Evolutionary conservation across 179 eudicot species (phyloP).

Genomic region (Sideroxylon spinosum): DNA sequence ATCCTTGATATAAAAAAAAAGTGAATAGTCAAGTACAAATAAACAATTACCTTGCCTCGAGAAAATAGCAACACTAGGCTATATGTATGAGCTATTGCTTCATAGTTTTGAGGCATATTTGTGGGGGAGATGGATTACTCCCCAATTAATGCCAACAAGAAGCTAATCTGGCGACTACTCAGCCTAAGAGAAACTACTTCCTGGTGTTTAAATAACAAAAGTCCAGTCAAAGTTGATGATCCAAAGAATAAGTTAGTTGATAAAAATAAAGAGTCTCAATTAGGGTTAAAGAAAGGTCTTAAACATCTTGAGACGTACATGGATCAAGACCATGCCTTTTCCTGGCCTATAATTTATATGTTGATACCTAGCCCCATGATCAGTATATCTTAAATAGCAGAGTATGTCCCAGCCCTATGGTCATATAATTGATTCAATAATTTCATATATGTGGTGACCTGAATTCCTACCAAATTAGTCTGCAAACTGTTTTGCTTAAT

Average conservation of each 20-base stretch:
- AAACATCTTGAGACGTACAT: background rate
- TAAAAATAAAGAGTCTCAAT: background rate
- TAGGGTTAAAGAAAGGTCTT: background rate
- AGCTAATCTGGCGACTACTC: conserved; percentile 80
- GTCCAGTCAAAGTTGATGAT: conserved; percentile 15
- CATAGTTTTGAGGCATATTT: conserved; percentile 76
- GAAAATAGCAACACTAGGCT: conserved; percentile 71
- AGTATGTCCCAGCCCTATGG: conserved; percentile 1
- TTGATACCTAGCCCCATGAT: background rate
- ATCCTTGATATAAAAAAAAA: background rate
- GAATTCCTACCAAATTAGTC: background rate
- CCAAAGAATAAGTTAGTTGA: conserved; percentile 1
- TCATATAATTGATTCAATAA: background rate
- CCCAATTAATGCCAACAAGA: conserved; percentile 90
- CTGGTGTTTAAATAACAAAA: conserved; percentile 33
- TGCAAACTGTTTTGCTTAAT: background rate
- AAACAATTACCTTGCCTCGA: conserved; percentile 56
- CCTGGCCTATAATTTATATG: conserved; percentile 4
- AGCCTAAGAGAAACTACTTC: conserved; percentile 72
- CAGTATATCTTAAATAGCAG: too few relatives aligned
- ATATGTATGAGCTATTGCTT: conserved; percentile 87
- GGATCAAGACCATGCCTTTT: background rate
- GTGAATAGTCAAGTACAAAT: background rate
- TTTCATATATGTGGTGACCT: background rate
- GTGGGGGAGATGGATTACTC: conserved; percentile 75